These are phyloP conservation scores for Globisporangium yorkense DNA, from an alignment of 352 stramenopile species.

Conservation along the genomic window DNA sequence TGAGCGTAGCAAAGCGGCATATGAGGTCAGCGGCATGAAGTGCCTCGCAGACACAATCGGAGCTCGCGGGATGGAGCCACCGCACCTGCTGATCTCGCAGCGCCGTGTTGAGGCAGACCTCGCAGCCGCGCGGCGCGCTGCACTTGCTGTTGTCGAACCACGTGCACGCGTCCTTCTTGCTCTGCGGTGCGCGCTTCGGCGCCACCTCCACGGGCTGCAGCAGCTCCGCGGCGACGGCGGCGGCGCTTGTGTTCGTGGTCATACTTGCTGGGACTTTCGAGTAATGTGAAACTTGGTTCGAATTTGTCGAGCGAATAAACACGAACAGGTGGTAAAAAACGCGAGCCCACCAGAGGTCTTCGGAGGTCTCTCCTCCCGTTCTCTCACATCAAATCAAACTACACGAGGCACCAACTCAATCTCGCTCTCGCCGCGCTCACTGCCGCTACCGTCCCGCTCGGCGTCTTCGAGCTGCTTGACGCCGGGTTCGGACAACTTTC, in stretches of 20 bases:
- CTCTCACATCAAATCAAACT: not conserved
- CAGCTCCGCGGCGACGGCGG: not conserved
- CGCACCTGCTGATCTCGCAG: constrained; percentile 2
- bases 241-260: not conserved
- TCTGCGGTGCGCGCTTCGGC: constrained; percentile 5
- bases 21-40: too few relatives aligned
- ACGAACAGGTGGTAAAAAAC: not conserved
- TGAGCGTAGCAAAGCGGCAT: not conserved
- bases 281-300: too few relatives aligned
- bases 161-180: constrained; percentile 7
- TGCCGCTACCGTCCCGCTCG: not conserved
- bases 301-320: not conserved
- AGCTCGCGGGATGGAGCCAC: not conserved
- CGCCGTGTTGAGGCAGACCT: constrained; percentile 8
- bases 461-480: not conserved
- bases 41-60: too few relatives aligned
- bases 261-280: too few relatives aligned
- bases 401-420: not conserved
- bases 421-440: not conserved
- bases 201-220: constrained; percentile 1
- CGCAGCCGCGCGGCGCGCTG: constrained; percentile 8
- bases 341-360: not conserved
- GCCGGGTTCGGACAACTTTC: not conserved
- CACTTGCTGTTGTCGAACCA: constrained; percentile 8
- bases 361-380: too few relatives aligned